A percentile compares a stretch with the other conserved stretches of the same genome.
Evolutionary conservation across 2,329 filamentous ascomycete species (phyloP).

Genomic region (Epichloe coenophiala): DNA sequence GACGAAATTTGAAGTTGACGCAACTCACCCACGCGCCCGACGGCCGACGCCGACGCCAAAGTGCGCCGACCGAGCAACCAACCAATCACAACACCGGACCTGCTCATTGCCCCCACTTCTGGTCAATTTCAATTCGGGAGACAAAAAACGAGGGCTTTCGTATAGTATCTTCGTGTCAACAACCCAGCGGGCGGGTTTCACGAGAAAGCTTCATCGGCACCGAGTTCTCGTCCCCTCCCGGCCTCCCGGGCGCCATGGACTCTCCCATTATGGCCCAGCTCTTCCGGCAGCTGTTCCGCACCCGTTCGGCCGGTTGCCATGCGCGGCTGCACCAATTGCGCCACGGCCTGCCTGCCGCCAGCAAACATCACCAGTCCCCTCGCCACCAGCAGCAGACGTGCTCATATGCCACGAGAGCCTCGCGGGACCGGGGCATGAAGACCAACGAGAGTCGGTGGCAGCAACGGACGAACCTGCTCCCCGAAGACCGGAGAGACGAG

Average conservation of each 20-base stretch:
- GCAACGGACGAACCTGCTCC: conserved; percentile 63
- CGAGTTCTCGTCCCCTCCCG: neutral
- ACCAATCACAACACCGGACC: neutral
- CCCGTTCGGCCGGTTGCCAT: conserved; percentile 27
- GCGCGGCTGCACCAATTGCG: conserved; percentile 5
- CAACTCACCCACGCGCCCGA: too few relatives aligned
- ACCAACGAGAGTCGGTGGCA: conserved; percentile 67
- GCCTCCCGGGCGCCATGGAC: conserved; percentile 49
- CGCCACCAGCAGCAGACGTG: conserved; percentile 8
- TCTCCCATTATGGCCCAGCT: conserved; percentile 64
- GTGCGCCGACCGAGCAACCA: neutral
- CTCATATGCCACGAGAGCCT: conserved; percentile 16
- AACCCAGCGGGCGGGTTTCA: neutral
- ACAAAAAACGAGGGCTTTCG: neutral
- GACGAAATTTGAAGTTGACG: too few relatives aligned
- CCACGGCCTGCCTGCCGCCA: neutral
- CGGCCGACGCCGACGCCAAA: too few relatives aligned
- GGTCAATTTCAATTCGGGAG: neutral
- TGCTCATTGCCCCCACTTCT: neutral
- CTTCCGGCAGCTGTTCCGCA: conserved; percentile 74
- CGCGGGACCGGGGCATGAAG: conserved; percentile 27
- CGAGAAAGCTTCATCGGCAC: neutral
- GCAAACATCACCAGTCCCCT: conserved; percentile 1
- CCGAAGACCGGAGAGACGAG: conserved; percentile 65
- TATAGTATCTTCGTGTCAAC: neutral